Conservation (phyloP, 768 basidiomycete species). For the Tremella fuciformis region DNA sequence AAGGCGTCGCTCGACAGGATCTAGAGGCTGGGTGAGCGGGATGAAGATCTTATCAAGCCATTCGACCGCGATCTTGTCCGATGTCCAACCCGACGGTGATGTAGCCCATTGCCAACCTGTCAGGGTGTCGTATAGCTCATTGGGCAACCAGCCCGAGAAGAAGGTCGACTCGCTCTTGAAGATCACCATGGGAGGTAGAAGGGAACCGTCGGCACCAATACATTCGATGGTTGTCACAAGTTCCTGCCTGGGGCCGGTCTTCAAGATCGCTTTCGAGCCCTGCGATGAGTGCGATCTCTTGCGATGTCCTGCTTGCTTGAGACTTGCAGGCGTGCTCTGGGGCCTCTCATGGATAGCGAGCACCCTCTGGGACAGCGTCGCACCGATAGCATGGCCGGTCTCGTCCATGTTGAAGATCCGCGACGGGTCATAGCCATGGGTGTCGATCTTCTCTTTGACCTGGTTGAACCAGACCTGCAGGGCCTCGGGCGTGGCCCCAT, state of each 20-base stretch:
- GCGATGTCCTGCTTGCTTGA: no score
- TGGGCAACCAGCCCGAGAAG: neutral
- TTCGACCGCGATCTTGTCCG: neutral
- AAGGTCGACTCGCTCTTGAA: neutral
- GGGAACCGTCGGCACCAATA: neutral
- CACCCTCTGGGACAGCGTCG: neutral
- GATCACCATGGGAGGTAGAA: slow-evolving; percentile 7
- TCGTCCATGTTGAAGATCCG: no score
- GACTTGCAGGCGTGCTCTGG: no score
- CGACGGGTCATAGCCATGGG: no score
- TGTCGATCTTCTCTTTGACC: no score
- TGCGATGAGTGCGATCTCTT: neutral
- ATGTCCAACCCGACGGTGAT: slow-evolving; percentile 6
- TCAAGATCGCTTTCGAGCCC: no score
- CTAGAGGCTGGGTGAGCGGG: slow-evolving; percentile 1
- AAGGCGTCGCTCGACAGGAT: neutral
- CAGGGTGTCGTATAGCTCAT: neutral
- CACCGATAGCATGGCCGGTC: slow-evolving; percentile 1
- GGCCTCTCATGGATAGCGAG: no score
- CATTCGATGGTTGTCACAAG: slow-evolving; percentile 6
- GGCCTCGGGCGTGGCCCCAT: neutral
- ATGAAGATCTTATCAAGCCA: slow-evolving; percentile 14
- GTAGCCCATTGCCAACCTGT: neutral
- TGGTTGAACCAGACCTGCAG: slow-evolving; percentile 1
- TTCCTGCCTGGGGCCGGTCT: neutral